These are phyloP conservation scores for Eucalyptus leucophloia DNA, from an alignment of 345 rosid genomes.

Conservation along the genomic window DNA sequence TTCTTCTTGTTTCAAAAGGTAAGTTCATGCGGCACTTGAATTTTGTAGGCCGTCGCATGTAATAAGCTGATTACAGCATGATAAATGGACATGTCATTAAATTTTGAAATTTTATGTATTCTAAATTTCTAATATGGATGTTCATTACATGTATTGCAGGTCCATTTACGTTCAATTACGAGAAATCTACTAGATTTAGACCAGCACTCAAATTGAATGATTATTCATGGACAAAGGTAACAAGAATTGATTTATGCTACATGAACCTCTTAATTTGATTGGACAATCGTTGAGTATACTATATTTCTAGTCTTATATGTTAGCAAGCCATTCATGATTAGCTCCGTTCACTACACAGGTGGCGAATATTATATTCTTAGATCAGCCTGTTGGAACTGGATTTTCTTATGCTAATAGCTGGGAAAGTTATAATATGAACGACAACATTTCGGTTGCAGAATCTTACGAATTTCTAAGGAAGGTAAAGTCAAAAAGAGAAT, in stretches of 20 bases:
- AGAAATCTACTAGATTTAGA: neutral
- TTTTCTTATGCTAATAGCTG: slow-evolving; percentile 18
- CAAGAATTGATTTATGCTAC: neutral
- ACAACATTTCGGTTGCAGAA: neutral
- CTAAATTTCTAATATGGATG: neutral
- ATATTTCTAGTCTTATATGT: neutral
- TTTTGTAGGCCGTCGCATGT: neutral
- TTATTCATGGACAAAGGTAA: slow-evolving; percentile 22
- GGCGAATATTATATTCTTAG: slow-evolving; percentile 18
- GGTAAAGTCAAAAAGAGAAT: neutral
- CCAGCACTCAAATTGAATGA: slow-evolving; percentile 2
- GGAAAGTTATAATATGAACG: neutral
- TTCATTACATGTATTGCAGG: neutral
- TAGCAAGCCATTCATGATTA: neutral
- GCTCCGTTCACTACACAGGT: neutral
- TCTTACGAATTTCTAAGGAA: slow-evolving; percentile 6
- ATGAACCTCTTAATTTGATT: neutral
- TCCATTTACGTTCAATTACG: slow-evolving; percentile 9
- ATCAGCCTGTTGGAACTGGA: slow-evolving; percentile 25
- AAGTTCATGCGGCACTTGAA: neutral
- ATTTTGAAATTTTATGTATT: neutral
- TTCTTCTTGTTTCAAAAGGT: neutral
- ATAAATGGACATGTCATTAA: neutral
- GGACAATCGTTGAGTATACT: neutral
- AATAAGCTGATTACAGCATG: neutral